These are phyloP conservation scores for Coleophoma crateriformis DNA, from an alignment of 2,329 filamentous ascomycete genomes.

Conservation along the genomic window DNA sequence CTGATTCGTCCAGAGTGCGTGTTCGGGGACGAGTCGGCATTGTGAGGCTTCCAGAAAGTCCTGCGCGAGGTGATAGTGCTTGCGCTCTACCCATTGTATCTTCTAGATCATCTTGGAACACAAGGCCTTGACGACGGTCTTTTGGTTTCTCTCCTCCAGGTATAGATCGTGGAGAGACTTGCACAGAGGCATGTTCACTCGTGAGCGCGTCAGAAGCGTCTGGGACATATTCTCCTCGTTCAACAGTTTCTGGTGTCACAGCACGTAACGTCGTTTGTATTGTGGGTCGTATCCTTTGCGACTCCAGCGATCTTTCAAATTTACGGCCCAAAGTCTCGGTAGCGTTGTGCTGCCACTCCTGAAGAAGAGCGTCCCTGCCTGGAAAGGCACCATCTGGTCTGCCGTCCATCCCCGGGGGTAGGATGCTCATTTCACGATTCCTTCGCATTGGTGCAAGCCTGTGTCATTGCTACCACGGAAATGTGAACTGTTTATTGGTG, in stretches of 20 bases:
- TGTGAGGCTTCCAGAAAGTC: slow-evolving; percentile 21
- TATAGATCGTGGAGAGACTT: slow-evolving; percentile 43
- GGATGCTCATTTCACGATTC: slow-evolving; percentile 31
- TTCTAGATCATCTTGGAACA: slow-evolving; percentile 53
- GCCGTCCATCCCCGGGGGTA: slow-evolving; percentile 41
- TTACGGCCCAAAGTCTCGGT: slow-evolving; percentile 19
- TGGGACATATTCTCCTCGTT: slow-evolving; percentile 18
- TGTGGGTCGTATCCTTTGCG: slow-evolving; percentile 21
- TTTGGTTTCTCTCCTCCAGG: slow-evolving; percentile 33
- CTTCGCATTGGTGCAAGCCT: slow-evolving; percentile 17
- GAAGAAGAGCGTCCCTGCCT: slow-evolving; percentile 22
- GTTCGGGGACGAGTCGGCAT: slow-evolving; percentile 37
- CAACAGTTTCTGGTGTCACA: slow-evolving; percentile 56
- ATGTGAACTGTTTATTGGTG: background rate
- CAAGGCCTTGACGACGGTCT: slow-evolving; percentile 48
- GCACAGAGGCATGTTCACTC: slow-evolving; percentile 28
- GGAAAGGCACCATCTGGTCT: slow-evolving; percentile 29
- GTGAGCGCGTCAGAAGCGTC: slow-evolving; percentile 5
- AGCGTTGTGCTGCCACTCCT: slow-evolving; percentile 22
- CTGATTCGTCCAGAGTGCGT: slow-evolving; percentile 38
- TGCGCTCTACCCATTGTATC: slow-evolving; percentile 19
- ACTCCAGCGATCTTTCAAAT: slow-evolving; percentile 19
- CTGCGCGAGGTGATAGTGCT: slow-evolving; percentile 12
- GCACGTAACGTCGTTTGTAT: slow-evolving; percentile 49
- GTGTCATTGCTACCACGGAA: slow-evolving; percentile 9